Conservation (phyloP, 345 rosid species). For the Ricinus communis region DNA sequence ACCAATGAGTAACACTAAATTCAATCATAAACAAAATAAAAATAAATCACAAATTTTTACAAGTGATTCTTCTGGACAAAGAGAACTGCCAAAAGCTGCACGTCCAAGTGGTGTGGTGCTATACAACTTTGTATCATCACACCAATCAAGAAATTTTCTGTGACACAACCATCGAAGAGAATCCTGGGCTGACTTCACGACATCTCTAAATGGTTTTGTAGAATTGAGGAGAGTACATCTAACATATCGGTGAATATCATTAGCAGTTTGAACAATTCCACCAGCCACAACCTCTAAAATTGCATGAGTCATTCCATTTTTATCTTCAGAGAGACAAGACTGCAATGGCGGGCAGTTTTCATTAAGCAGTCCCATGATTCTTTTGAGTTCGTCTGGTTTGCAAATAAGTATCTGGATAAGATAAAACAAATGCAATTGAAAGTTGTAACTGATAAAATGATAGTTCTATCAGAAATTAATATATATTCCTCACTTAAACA, state of each 20-base stretch:
- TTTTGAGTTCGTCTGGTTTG: slow-evolving; percentile 80
- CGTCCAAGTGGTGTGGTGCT: slow-evolving; percentile 88
- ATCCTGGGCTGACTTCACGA: slow-evolving; percentile 96
- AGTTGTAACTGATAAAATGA: slow-evolving; percentile 1
- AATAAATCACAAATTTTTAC: slow-evolving; percentile 42
- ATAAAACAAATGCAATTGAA: slow-evolving; percentile 3
- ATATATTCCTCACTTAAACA: neutral
- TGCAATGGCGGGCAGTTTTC: slow-evolving; percentile 84
- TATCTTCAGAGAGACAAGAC: slow-evolving; percentile 96
- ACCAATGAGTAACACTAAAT: neutral
- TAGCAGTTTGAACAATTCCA: slow-evolving; percentile 91
- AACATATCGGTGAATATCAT: slow-evolving; percentile 90
- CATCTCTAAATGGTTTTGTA: slow-evolving; percentile 87
- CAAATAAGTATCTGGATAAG: slow-evolving; percentile 75
- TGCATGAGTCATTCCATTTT: slow-evolving; percentile 99
- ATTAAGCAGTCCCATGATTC: slow-evolving; percentile 74
- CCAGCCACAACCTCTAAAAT: slow-evolving; percentile 98
- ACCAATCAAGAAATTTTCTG: slow-evolving; percentile 88
- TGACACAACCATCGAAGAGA: slow-evolving; percentile 98
- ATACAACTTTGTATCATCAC: slow-evolving; percentile 86
- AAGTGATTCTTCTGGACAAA: slow-evolving; percentile 97
- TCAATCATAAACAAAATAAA: slow-evolving; percentile 5
- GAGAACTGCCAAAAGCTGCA: slow-evolving; percentile 98
- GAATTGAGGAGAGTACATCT: slow-evolving; percentile 96
- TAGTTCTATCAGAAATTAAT: neutral